Evolutionary conservation across 1,139 yeast genomes (phyloP), one percentile per base, ranked within the genome.

Genomic region (Torulaspora pretoriensis): DNA sequence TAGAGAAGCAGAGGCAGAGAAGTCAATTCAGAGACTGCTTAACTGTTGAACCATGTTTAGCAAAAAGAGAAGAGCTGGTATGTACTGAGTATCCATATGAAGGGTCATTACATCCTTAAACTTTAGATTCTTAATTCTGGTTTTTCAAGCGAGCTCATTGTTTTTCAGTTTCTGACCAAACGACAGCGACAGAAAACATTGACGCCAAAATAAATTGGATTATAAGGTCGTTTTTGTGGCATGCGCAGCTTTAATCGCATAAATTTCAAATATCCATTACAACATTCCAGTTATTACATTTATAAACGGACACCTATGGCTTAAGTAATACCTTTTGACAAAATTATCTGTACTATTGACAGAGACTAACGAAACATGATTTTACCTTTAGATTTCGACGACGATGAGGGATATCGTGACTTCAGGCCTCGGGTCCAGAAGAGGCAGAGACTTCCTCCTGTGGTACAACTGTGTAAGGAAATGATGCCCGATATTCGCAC

Each of bases 401-500:
- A 61, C 38, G 65, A 61, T 35, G 61, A 59, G 42, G 60, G 61
- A 8, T 60, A 53, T 44, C 61, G 58, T 40, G 67, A 64, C 48
- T 56, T 53, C 44, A 55, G 60, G 48, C 61, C 62, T 39, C 62
- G 63, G 27, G 51, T 53, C 46, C 62, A 61, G 10, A 64, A 64
- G 53, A 60, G 63, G 46, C 71, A 62, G 41, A 53, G 69, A 50
- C 53, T 68, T 45, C 69, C 72, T 44, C 72, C 72, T 7, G 68
- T 68, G 14, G 69, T 68, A 30, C 69, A 66, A 47, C 55, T 68
- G 28, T 63, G 71, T 45, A 68, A 66, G 48, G 69, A 69, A 30
- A 64, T 69, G 61, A 65, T 69, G 63, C 70, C 67, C 23, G 88
- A 81, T 60, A 75, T 83, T 46, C 70, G 82, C 51, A 73, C 83